Base-by-base conservation (phyloP, 139 green algal species). In the Tetraselmis chui region DNA sequence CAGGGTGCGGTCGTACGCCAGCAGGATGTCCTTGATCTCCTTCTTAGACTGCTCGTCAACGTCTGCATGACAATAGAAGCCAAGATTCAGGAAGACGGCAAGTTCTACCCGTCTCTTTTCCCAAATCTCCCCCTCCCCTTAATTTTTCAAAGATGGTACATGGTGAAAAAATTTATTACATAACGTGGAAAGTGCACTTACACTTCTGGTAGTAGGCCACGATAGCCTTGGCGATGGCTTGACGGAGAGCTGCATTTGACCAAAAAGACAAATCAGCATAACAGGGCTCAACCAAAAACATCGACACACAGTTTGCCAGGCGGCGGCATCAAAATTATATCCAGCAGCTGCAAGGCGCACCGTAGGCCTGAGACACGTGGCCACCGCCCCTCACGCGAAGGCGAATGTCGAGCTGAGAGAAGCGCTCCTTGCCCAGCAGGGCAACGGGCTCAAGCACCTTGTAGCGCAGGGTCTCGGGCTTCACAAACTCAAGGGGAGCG, bases 151-250 rank as follows among this genome's bases (percentile, higher is more conserved):
- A n/a, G n/a, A n/a, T n/a, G n/a, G n/a, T n/a, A n/a, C n/a, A n/a
- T n/a, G n/a, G n/a, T n/a, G n/a, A n/a, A n/a, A n/a, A n/a, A n/a
- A n/a, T n/a, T n/a, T n/a, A n/a, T n/a, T n/a, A n/a, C n/a, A n/a
- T n/a, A n/a, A n/a, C n/a, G n/a, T n/a, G n/a, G n/a, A n/a, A n/a
- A n/a, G n/a, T n/a, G n/a, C n/a, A n/a, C n/a, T n/a, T n/a, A n/a
- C n/a, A 99, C 91, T 99, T 99, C 92, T 99, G 96, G 93, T 98
- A 99, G 92, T 95, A 99, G 22, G 97, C 95, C 30, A 99, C 94
- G 5, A 99, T 86, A 30, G 92, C 95, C 94, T 99, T 99, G 84
- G 95, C 92, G 81, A 99, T 96, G 18, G 97, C 96, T 90, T 99
- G 97, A 75, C 97, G 90, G 83, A 99, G 95, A 76, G 97, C 94